These are phyloP conservation scores for Ophiostoma sp. DNA, from an alignment of 2,329 filamentous ascomycete genomes.

Conservation along the genomic window DNA sequence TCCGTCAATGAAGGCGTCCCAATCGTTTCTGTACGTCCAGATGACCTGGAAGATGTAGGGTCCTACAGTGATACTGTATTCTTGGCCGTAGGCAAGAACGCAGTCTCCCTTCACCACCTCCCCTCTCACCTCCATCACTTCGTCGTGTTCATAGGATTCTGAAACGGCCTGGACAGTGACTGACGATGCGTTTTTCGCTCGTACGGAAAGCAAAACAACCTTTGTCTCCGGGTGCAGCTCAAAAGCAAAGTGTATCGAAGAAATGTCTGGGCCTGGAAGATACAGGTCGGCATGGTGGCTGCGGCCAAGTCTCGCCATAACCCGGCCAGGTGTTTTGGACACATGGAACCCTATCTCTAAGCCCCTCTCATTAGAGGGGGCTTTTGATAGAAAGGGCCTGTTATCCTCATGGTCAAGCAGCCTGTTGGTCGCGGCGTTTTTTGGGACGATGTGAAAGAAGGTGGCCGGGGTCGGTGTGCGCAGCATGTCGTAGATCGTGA, in stretches of 20 bases:
- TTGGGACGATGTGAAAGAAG: not conserved
- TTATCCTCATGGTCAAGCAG: not conserved
- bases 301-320: not conserved
- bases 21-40: not conserved
- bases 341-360: not conserved
- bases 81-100: not conserved
- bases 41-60: not conserved
- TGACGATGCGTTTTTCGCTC: not conserved
- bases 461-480: not conserved
- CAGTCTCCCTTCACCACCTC: not conserved
- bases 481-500: not conserved
- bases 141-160: too few relatives aligned
- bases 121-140: not conserved
- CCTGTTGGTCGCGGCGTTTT: not conserved
- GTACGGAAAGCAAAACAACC: not conserved
- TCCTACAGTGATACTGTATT: not conserved
- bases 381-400: not conserved
- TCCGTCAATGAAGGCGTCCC: not conserved
- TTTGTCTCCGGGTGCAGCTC: not conserved
- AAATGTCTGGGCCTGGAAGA: not conserved
- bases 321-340: not conserved
- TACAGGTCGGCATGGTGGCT: not conserved
- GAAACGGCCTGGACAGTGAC: not conserved
- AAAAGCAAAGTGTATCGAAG: not conserved
- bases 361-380: not conserved